Evolutionary conservation across 768 basidiomycete genomes (phyloP).

Genomic region (Phylloporus sp.): DNA sequence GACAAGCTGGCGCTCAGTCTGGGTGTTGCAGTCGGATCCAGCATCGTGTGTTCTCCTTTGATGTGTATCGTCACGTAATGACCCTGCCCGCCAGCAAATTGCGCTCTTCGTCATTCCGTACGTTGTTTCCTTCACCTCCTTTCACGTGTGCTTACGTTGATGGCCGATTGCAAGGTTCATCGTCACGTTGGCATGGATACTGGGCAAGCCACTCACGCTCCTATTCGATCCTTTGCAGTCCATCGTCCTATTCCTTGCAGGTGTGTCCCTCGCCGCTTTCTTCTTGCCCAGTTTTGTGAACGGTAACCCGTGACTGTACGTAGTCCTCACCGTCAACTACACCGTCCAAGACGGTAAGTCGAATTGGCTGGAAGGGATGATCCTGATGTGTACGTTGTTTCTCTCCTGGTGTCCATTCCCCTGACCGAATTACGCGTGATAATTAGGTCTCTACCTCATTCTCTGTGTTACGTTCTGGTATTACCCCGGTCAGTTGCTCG

Average conservation of each 20-base stretch:
- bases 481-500: constrained; percentile 41
- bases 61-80: not conserved
- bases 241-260: constrained; percentile 18
- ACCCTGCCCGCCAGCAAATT: constrained; percentile 50
- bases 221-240: constrained; percentile 89
- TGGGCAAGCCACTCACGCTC: constrained; percentile 72
- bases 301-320: not conserved
- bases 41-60: constrained; percentile 50
- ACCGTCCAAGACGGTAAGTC: constrained; percentile 82
- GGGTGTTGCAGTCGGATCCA: constrained; percentile 85
- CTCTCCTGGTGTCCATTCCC: no score
- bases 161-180: constrained; percentile 50
- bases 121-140: constrained; percentile 13
- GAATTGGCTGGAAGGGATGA: constrained; percentile 89
- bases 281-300: not conserved
- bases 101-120: constrained; percentile 64
- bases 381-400: constrained; percentile 54
- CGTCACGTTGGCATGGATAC: constrained; percentile 74
- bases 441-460: constrained; percentile 48
- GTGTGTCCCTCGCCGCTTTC: constrained; percentile 16
- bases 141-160: constrained; percentile 6
- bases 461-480: constrained; percentile 52
- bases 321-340: constrained; percentile 80
- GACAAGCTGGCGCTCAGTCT: constrained; percentile 83
- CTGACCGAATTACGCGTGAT: constrained; percentile 6